These are phyloP conservation scores for Cutaneotrichosporon sp. DNA, from an alignment of 1,284 basidiomycete genomes.

Conservation along the genomic window DNA sequence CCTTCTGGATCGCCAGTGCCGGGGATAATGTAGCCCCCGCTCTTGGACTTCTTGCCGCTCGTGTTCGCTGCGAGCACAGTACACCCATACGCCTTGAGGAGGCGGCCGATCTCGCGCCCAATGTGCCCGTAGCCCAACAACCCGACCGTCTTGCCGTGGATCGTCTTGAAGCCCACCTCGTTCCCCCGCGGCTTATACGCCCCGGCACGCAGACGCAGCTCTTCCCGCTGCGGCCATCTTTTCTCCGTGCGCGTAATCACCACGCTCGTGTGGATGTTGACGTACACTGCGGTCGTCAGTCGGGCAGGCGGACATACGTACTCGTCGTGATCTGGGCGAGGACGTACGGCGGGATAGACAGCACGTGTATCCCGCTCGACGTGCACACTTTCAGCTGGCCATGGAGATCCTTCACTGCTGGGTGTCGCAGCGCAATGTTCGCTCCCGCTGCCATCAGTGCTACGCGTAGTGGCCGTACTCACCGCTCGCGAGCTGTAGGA, in stretches of 20 bases:
- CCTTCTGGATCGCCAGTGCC: conserved; percentile 43
- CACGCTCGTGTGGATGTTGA: conserved; percentile 30
- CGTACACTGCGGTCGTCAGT: conserved; percentile 23
- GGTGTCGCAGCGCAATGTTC: conserved; percentile 27
- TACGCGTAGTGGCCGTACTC: conserved; percentile 6
- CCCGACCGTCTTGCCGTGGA: conserved; percentile 16
- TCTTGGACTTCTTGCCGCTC: conserved; percentile 18
- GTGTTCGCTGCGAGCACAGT: conserved; percentile 46
- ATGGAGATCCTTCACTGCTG: conserved; percentile 23
- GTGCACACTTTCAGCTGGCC: conserved; percentile 29
- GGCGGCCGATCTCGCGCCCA: conserved; percentile 41
- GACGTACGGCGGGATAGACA: conserved; percentile 43
- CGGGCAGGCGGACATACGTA: conserved; percentile 14
- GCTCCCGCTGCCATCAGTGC: conserved; percentile 28
- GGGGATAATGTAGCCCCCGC: conserved; percentile 37
- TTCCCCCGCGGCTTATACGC: background rate
- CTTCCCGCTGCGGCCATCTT: conserved; percentile 20
- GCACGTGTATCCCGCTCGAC: conserved; percentile 41
- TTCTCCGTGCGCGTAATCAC: conserved; percentile 19
- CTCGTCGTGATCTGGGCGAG: conserved; percentile 33
- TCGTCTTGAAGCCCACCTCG: conserved; percentile 3
- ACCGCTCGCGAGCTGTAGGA: conserved; percentile 41
- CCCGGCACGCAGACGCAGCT: conserved; percentile 11
- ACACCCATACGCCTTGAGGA: conserved; percentile 39
- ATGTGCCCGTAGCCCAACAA: conserved; percentile 34